Base-by-base conservation (phyloP, 192 early-diverging fungal genomes). In the Backusella luteola region DNA sequence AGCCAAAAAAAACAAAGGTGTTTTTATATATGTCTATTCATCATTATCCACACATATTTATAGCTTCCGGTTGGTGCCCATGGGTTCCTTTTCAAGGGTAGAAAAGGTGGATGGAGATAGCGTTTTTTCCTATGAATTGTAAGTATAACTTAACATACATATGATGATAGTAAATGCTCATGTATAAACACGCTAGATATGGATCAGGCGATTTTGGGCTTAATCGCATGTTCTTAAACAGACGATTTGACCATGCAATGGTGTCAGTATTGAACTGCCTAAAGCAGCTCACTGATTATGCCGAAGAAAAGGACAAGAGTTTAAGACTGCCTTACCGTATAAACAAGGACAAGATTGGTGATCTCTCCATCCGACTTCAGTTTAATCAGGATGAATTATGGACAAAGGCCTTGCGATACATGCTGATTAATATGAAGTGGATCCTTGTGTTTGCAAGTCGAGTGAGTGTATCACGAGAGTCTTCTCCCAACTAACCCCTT, bases 381-480 rank as follows among this genome's bases (percentile, higher is more conserved):
- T 95, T 97, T 81, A 94, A 92, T 39, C 92, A 95, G 74, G 96
- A 96, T 69, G 97, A 99, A 66, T 77, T 86, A 36, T 99, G 97
- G 97, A 97, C 97, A 15, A 88, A 87, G 67, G 97, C 96, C 12
- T 87, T 97, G 15, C 95, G 93, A 77, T 96, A 94, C 83, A 92
- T 92, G 74, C 85, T 99, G 36, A 92, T 95, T 69, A 89, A 97
- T 77, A 88, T 93, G n/a, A 96, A 96, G 73, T 97, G 94, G 94
- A 89, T 93, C 17, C 83, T 96, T 71, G 92, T 93, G 7, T 96
- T 93, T 83, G 90, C 90, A 32, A 82, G 84, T 46, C 76, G 81
- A 67, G 66, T 78, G 1, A 81, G 52, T 44, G 70, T 77, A 7
- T 72, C 73, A 17, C 49, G 8, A 21, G 78, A 79, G 6, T 38